phyloP scores from a whole-genome alignment of 164 flowering plant species.

The Hamamelis virginiana region DNA sequence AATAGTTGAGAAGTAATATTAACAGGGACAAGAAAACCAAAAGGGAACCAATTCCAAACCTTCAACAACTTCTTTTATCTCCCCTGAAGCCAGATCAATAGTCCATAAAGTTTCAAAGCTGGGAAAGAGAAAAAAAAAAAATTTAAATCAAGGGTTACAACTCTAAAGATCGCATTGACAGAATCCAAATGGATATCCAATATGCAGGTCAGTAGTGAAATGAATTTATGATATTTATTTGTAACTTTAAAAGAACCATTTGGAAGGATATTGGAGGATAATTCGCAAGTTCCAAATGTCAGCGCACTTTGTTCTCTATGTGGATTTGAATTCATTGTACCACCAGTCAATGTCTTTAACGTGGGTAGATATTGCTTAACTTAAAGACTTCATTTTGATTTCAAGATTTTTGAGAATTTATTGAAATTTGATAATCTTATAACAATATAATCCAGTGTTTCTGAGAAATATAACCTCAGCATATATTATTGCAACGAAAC shows the following conservation, averaged over 20 bases:
- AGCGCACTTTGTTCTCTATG: not conserved
- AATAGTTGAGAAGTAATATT: constrained; percentile 4
- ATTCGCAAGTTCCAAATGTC: not conserved
- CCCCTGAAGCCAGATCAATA: constrained; percentile 54
- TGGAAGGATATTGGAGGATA: not conserved
- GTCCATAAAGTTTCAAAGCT: constrained; percentile 78
- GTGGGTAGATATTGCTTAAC: too few relatives aligned
- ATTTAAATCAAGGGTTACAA: too few relatives aligned
- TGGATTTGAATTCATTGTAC: not conserved
- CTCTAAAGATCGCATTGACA: not conserved
- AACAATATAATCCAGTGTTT: too few relatives aligned
- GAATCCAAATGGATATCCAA: not conserved
- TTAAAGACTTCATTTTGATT: too few relatives aligned
- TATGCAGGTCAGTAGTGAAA: not conserved
- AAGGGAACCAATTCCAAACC: constrained; percentile 38
- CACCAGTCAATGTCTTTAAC: not conserved
- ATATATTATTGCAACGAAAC: too few relatives aligned
- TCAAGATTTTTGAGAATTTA: too few relatives aligned
- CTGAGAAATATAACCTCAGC: too few relatives aligned
- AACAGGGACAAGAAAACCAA: not conserved
- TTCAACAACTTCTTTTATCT: constrained; percentile 54
- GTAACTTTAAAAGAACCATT: not conserved
- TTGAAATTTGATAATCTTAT: too few relatives aligned
- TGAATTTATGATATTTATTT: not conserved
- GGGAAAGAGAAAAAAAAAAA: constrained; percentile 18